These are phyloP conservation scores for Hevea brasiliensis DNA, from an alignment of 345 rosid genomes.

Conservation along the genomic window DNA sequence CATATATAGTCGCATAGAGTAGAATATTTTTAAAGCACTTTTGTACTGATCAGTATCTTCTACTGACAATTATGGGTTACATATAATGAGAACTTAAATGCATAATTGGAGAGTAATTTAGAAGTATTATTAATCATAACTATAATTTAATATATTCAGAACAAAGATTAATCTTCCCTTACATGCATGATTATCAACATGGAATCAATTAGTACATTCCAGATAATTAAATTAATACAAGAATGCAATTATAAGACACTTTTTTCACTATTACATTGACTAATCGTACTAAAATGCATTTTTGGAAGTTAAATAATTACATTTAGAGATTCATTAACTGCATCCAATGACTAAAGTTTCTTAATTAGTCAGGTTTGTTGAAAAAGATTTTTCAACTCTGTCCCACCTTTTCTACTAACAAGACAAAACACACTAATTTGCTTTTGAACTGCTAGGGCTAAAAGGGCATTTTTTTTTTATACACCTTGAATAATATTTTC, in stretches of 20 bases:
- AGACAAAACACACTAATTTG: background rate
- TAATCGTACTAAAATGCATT: background rate
- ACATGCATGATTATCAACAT: slow-evolving; percentile 1
- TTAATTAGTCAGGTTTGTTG: background rate
- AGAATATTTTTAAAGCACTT: no score
- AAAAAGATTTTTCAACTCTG: background rate
- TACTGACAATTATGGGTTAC: background rate
- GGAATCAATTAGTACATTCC: background rate
- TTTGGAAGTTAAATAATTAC: background rate
- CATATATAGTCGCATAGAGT: no score
- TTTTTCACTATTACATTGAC: background rate
- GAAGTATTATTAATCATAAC: slow-evolving; percentile 3
- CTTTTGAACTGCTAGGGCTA: no score
- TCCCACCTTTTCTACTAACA: background rate
- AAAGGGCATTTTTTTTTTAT: background rate
- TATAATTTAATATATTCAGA: background rate
- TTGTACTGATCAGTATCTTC: no score
- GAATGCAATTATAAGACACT: background rate
- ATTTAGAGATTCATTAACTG: background rate
- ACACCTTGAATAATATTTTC: no score
- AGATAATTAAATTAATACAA: no score
- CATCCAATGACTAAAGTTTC: background rate
- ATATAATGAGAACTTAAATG: background rate
- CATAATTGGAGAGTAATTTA: slow-evolving; percentile 9
- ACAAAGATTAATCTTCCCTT: background rate